A percentile compares a stretch with the other conserved stretches of the same genome.
phyloP scores from a whole-genome alignment of 1,284 basidiomycete genomes.

The Trichosporon sp. region DNA sequence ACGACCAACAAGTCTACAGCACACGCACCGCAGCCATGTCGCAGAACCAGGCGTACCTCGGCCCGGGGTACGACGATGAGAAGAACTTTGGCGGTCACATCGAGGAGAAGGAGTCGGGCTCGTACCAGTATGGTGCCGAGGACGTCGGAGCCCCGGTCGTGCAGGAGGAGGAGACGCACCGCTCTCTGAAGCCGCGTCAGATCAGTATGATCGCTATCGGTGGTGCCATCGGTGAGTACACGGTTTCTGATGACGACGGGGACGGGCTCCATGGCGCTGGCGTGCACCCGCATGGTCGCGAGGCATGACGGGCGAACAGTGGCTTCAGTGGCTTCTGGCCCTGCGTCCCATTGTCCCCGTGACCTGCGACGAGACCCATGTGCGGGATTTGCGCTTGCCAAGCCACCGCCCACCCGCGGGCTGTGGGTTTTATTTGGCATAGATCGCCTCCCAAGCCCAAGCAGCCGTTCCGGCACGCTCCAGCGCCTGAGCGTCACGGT shows the following conservation, averaged over 20 bases:
- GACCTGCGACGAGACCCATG: neutral
- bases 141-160: slow-evolving; percentile 1
- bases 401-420: neutral
- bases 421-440: neutral
- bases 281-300: neutral
- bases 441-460: neutral
- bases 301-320: neutral
- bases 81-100: neutral
- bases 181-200: slow-evolving; percentile 45
- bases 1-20: neutral
- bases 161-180: slow-evolving; percentile 19
- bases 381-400: neutral
- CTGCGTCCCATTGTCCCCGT: neutral
- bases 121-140: slow-evolving; percentile 1
- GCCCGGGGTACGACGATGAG: neutral
- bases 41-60: neutral
- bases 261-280: neutral
- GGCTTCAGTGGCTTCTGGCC: too few species aligned
- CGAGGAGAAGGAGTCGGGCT: slow-evolving; percentile 3
- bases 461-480: neutral
- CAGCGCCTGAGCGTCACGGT: neutral
- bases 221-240: slow-evolving; percentile 51
- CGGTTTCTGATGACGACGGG: neutral
- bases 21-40: neutral
- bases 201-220: slow-evolving; percentile 49